A percentile compares a stretch with the other conserved stretches of the same genome.
Evolutionary conservation across 352 stramenopile species (phyloP).

Genomic region (Blastocystis sp.): DNA sequence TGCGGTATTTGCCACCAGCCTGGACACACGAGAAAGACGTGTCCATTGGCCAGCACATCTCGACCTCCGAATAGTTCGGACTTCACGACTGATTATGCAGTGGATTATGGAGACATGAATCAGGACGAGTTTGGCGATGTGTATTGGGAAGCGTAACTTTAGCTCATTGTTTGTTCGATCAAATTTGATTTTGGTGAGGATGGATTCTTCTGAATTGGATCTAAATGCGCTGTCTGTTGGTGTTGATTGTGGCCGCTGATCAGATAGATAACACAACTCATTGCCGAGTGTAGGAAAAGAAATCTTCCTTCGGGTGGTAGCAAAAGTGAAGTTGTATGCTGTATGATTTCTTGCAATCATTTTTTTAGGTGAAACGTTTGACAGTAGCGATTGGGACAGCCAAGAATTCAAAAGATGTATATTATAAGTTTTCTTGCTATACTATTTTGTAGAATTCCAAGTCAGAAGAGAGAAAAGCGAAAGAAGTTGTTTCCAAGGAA

Average conservation of each 20-base stretch:
- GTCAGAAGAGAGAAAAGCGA: background rate
- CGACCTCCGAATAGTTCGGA: background rate
- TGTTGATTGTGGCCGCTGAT: background rate
- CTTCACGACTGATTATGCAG: background rate
- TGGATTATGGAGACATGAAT: constrained; percentile 28
- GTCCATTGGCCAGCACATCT: background rate
- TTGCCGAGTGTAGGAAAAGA: background rate
- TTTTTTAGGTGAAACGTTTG: background rate
- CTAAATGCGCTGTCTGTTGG: background rate
- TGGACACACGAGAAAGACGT: constrained; percentile 7
- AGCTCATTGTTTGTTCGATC: background rate
- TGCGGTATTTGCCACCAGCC: background rate
- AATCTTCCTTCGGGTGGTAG: background rate
- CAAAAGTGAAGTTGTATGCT: background rate
- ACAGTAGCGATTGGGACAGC: background rate
- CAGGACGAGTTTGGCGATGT: background rate
- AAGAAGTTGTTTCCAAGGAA: background rate
- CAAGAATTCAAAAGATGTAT: background rate
- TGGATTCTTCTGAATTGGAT: background rate
- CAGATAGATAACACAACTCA: background rate
- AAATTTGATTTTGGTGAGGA: background rate
- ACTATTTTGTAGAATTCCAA: background rate
- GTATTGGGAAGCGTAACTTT: constrained; percentile 21
- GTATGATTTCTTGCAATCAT: background rate
- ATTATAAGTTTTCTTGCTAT: background rate